These are phyloP conservation scores for Solanum raphanifolium DNA, from an alignment of 257 asterid genomes.

Conservation along the genomic window DNA sequence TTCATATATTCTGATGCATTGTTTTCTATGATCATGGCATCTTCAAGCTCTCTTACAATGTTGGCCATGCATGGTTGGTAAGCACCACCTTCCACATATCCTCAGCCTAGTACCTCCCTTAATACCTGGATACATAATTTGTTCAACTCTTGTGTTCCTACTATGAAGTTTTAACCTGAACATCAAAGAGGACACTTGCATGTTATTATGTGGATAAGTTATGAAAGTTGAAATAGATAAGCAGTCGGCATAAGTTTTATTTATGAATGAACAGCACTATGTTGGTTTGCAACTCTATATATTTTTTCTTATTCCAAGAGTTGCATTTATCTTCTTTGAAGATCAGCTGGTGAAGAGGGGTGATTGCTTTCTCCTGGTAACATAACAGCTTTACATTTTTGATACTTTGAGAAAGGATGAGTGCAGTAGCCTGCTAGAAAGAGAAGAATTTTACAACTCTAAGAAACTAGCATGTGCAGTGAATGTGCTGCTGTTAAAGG, in stretches of 20 bases:
- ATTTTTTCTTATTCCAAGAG: background rate
- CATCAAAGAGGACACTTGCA: background rate
- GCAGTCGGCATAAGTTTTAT: background rate
- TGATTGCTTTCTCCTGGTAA: background rate
- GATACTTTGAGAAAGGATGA: background rate
- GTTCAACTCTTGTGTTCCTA: constrained; percentile 57
- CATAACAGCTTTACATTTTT: background rate
- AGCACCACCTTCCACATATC: constrained; percentile 42
- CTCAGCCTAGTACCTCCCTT: constrained; percentile 31
- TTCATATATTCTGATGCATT: constrained; percentile 32
- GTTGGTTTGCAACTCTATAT: background rate
- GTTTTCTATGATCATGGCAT: constrained; percentile 47
- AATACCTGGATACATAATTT: constrained; percentile 24
- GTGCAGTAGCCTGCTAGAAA: background rate
- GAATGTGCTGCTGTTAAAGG: background rate
- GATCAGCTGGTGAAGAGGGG: background rate
- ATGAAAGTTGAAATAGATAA: background rate
- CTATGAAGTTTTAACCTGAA: constrained; percentile 61
- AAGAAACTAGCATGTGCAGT: background rate
- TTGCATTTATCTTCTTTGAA: background rate
- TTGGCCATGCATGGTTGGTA: constrained; percentile 68
- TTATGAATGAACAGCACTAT: background rate
- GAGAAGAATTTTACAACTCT: background rate
- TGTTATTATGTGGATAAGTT: background rate
- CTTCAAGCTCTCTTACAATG: constrained; percentile 78